Evolutionary conservation across 1,139 yeast species (phyloP).

Genomic region (Kodamaea suecica): DNA sequence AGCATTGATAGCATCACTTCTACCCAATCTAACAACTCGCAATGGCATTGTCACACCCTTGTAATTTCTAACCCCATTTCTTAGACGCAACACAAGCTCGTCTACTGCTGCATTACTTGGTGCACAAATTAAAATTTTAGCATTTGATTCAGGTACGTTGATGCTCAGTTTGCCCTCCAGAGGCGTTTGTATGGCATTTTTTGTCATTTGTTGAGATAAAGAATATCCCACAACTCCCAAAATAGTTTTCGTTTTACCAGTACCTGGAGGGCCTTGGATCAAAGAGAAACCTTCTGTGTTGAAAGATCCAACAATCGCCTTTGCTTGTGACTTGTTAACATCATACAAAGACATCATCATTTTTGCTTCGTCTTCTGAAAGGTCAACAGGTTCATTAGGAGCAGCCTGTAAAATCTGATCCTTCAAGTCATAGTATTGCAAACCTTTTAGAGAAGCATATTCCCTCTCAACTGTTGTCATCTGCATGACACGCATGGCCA

Average conservation of each 20-base stretch:
- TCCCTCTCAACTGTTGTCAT: constrained; percentile 95
- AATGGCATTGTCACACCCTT: constrained; percentile 62
- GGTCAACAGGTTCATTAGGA: constrained; percentile 46
- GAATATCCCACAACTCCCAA: constrained; percentile 85
- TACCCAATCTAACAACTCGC: constrained; percentile 81
- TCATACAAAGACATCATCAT: constrained; percentile 46
- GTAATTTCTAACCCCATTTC: constrained; percentile 62
- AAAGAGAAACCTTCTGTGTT: constrained; percentile 73
- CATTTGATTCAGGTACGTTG: constrained; percentile 14
- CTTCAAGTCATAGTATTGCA: constrained; percentile 74
- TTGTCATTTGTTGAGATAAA: constrained; percentile 33
- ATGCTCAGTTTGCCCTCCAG: constrained; percentile 19
- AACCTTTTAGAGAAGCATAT: constrained; percentile 75
- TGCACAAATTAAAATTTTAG: constrained; percentile 79
- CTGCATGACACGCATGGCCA: constrained; percentile 73
- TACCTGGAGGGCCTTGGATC: constrained; percentile 98
- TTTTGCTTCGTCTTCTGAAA: constrained; percentile 35
- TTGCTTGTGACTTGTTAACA: constrained; percentile 86
- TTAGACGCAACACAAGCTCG: constrained; percentile 84
- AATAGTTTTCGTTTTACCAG: constrained; percentile 97
- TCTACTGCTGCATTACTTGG: constrained; percentile 99
- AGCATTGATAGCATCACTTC: constrained; percentile 83
- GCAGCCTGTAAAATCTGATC: constrained; percentile 62
- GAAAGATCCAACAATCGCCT: constrained; percentile 76
- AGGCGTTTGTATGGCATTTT: constrained; percentile 33